Evolutionary conservation across 2,329 filamentous ascomycete genomes (phyloP), one percentile per base, ranked within the genome.

Genomic region (Botrytis paeoniae): DNA sequence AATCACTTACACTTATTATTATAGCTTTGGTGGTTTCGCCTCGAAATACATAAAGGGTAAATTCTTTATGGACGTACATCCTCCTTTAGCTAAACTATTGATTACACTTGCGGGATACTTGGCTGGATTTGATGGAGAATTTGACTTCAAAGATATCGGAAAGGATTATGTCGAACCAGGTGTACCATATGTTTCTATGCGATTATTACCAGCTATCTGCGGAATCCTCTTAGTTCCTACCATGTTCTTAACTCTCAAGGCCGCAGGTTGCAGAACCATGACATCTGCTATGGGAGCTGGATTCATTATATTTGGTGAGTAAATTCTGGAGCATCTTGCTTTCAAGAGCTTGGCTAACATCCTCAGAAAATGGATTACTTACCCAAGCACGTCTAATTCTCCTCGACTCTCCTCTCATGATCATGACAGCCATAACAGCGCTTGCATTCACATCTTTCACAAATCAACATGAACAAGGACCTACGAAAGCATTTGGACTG

Each of bases 61-160:
- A 82, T 99, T 99, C 88, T 99, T 99, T 84, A 99, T 99, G 96
- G 96, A 99, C 82, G 96, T 99, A n/a, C 96, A 99, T 82, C 96
- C 96, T 45, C 96, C 96, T 63, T 88, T 99, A 74, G 96, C 96
- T 77, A 99, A 99, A 86, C 89, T 99, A 81, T 90, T 99, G 78
- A 95, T 99, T 80, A 97, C 96, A 70, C 89, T 99, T 74, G 94
- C 95, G 76, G 96, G 95, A 78, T 99, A 93, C 91, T 84, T 98
- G 76, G 96, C 95, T 79, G 96, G 96, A 71, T 99, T 98, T 82
- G 89, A 98, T 81, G 96, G 96, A 76, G 88, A 94, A 76, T 99
- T 99, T 82, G 96, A 98, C 83, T 99, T 99, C 87, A 99, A 98
- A 86, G 95, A 99, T 78, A 99, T 99, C 83, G 96, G 96, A 83